Base-by-base conservation (phyloP, 1,284 basidiomycete species). In the Takashimella koratensis region DNA sequence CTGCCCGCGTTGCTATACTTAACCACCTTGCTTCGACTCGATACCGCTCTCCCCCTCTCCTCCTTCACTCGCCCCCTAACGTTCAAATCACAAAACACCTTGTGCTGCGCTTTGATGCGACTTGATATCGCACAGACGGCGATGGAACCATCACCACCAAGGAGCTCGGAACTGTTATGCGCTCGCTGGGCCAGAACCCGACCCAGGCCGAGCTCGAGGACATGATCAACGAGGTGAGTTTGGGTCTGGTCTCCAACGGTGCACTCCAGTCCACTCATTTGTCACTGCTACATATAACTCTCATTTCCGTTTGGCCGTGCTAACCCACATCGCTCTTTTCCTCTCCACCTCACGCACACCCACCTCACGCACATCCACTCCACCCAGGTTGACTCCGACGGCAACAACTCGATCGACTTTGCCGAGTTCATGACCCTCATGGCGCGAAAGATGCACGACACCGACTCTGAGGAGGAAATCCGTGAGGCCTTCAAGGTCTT, bases 111-210 rank as follows among this genome's bases (percentile, higher is more conserved):
- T n/a, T n/a, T n/a, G n/a, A n/a, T n/a, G n/a, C n/a, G n/a, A n/a
- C n/a, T n/a, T n/a, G n/a, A n/a, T n/a, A n/a, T 25, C 10, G 1
- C 19, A 19, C 64, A 92, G 93, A 96, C 70, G 90, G 91, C 67
- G 93, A 97, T 82, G 93, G 93, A 76, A 94, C 91, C 54, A 96
- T 98, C 82, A 96, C 92, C 54, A 90, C 89, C 63, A 86, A 86
- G 71, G 93, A 98, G 80, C 87, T 97, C 66, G 93, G 93, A 57
- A 94, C 90, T 51, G 93, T 97, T 67, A 97, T 98, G 94, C 87
- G 93, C 58, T 94, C 91, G 44, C 82, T 97, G 19, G 94, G 94
- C 20, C 93, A 96, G 79, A 97, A 95, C 79, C 93, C 93, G 2
- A 95, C 92, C 51, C 91, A 97, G 74, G 88, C 88, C 3, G 93